Evolutionary conservation across 108 stramenopile species (phyloP).

Genomic region (Stephanodiscus minutulus): DNA sequence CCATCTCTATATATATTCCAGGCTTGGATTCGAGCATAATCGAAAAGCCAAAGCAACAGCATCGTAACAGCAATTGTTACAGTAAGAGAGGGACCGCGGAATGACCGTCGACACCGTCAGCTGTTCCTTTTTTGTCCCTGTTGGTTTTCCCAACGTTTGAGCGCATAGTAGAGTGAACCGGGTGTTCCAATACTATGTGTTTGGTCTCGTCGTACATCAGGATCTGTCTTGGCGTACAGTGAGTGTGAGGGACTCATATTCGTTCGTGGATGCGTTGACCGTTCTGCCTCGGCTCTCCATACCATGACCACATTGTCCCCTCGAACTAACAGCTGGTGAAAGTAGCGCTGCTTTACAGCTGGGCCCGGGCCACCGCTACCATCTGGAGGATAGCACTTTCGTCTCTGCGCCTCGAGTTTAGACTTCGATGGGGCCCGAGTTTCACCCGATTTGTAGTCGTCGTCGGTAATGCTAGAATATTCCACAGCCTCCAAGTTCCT

Average conservation of each 20-base stretch:
- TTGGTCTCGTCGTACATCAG: constrained; percentile 7
- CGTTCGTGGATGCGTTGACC: constrained; percentile 45
- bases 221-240: constrained; percentile 10
- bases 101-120: too few species aligned
- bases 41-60: too few species aligned
- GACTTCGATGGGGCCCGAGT: constrained; percentile 38
- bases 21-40: too few species aligned
- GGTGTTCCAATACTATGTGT: constrained; percentile 32
- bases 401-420: constrained; percentile 44
- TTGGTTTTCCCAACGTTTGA: constrained; percentile 38
- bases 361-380: constrained; percentile 46
- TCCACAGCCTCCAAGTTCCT: constrained; percentile 19
- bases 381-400: constrained; percentile 42
- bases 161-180: constrained; percentile 36
- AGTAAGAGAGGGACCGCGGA: too few species aligned
- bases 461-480: constrained; percentile 15
- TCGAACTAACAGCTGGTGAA: constrained; percentile 73
- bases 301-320: constrained; percentile 86
- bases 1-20: too few species aligned
- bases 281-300: constrained; percentile 66
- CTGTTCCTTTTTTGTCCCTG: neutral
- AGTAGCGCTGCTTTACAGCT: constrained; percentile 57
- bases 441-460: neutral
- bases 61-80: too few species aligned
- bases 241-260: constrained; percentile 35